Evolutionary conservation across 345 rosid species (phyloP).

Genomic region (Turnera subulata): DNA sequence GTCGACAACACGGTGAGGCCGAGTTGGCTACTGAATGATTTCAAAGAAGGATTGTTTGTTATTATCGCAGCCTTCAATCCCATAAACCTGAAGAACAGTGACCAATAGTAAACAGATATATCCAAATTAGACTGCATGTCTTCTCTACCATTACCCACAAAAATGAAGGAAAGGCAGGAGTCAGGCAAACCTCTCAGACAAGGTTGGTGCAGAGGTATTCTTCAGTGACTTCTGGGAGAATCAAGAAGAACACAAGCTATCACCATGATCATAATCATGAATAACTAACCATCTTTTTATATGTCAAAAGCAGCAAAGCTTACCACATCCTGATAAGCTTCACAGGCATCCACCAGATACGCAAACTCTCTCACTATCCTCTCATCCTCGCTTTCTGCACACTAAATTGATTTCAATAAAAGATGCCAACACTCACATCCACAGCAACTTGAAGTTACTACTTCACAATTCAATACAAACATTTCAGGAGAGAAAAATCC

Average conservation of each 20-base stretch:
- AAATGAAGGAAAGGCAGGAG: too few species aligned
- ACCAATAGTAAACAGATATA: neutral
- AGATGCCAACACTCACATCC: slow-evolving; percentile 26
- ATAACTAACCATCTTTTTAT: too few species aligned
- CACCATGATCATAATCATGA: slow-evolving; percentile 9
- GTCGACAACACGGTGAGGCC: slow-evolving; percentile 45
- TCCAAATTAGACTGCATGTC: neutral
- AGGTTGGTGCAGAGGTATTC: slow-evolving; percentile 25
- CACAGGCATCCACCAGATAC: slow-evolving; percentile 54
- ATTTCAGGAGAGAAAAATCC: too few species aligned
- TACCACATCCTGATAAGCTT: slow-evolving; percentile 42
- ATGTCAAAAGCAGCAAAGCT: slow-evolving; percentile 6
- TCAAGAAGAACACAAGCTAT: slow-evolving; percentile 12
- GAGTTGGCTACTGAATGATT: slow-evolving; percentile 47
- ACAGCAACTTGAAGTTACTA: too few species aligned
- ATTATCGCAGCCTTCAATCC: slow-evolving; percentile 75
- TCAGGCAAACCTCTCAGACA: slow-evolving; percentile 54
- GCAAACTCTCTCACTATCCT: slow-evolving; percentile 75
- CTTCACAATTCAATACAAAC: slow-evolving; percentile 1
- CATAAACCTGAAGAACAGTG: slow-evolving; percentile 54
- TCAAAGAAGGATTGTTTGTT: slow-evolving; percentile 40
- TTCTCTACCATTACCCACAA: neutral
- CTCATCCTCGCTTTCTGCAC: slow-evolving; percentile 78
- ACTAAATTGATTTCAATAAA: slow-evolving; percentile 24
- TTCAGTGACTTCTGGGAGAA: slow-evolving; percentile 32